Base-by-base conservation (phyloP, 2,329 filamentous ascomycete species). In the Clonostachys rhizophaga region DNA sequence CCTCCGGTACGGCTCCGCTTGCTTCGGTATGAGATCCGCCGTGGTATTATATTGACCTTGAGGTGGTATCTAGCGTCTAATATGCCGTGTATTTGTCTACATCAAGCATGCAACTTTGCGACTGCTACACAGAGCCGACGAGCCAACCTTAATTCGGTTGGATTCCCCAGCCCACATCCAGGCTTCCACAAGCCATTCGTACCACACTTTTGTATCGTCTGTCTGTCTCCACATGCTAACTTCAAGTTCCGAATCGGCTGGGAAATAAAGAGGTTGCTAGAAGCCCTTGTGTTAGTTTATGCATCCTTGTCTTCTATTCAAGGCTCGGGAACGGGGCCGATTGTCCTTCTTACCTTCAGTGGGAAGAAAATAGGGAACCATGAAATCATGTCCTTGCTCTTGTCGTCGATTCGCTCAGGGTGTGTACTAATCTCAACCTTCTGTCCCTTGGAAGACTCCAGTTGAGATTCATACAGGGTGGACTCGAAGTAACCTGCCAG, bases 311-410 rank as follows among this genome's bases (percentile, higher is more conserved):
- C 33, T 8, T n/a, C 16, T 13, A 8, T 30, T 10, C 24, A 30
- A 30, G 24, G n/a, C 41, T 46, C 43, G 44, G 34, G n/a, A 44
- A 10, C 6, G 42, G 13, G 33, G 14, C 24, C 18, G 13, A 14
- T 42, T 34, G n/a, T 43, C 18, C 42, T 17, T 63, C 79, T 60
- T 73, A 91, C 91, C 83, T 94, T 95, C 13, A 99, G 71, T 0
- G 95, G 94, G 62, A 99, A 99, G 71, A 92, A 96, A 33, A 99
- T 97, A 2, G 94, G 94, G 64, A 99, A 99, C 94, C 94, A 99
- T 47, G 89, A 95, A 53, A 96, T 95, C 95, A 99, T 99, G 58
- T 95, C 91, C 61, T 87, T 87, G 74, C 91, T 96, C 79, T 97
- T 97, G 48, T 74, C 72, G 47, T 94, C 89, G 69, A 99, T 97